Evolutionary conservation across 805 yeast species (phyloP), one percentile per base, ranked within the genome.

Genomic region (Blastobotrys muscicola): DNA sequence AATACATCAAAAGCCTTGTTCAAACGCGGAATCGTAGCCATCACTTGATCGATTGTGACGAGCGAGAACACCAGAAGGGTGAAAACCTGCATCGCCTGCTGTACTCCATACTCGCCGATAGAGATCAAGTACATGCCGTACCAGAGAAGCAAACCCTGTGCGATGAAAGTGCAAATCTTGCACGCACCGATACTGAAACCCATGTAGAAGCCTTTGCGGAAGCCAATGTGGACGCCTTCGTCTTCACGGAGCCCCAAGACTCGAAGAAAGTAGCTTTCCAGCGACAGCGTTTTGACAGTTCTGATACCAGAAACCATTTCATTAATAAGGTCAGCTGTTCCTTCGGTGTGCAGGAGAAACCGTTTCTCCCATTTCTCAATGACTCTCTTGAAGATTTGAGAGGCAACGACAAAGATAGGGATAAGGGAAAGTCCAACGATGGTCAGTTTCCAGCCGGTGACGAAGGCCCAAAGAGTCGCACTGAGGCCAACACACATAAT

Each of bases 381-480:
- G 2, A 76, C 41, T 0, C 56, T 47, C 5, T 84, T 76, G 58
- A 77, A 85, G 0, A 67, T 37, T 0, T 66, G 61, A 2, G 89
- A 73, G 1, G 77, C 54, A 0, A 74, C 20, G 0, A 75, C 53
- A 41, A 84, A 76, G 9, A 78, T 49, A 0, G 95, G 94, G 10
- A 83, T 70, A 59, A 87, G 68, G 0, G 95, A 72, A 8, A 89
- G 53, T 1, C 95, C 94, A 1, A 85, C 92, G 8, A 90, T 63
- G 1, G 96, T 75, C 35, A 92, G 64, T 54, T 81, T 83, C 97
- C 97, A 92, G 0, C 96, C 95, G 8, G 71, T 58, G 0, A 70
- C 71, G 1, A 86, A 48, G 0, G 96, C 78, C 97, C 97, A 92
- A 5, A 76, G 65, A 3, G 80, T 48, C 3, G 96, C 94, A 23